Percentiles rank a stretch among this genome's conserved stretches.
Evolutionary conservation across 371 early-diverging fungal species (phyloP).

Genomic region (Mucor ambiguus): DNA sequence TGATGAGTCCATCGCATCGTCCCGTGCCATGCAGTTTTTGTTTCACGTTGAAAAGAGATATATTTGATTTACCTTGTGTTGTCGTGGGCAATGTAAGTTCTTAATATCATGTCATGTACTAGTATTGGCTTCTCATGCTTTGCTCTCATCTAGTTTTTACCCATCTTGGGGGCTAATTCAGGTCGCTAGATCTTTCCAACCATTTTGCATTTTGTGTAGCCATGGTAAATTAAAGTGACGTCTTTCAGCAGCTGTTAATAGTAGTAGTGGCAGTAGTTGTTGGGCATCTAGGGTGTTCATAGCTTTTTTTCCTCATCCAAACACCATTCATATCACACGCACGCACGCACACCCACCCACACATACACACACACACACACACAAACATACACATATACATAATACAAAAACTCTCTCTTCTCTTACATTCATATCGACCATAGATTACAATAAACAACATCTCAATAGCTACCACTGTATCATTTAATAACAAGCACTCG

Average conservation of each 20-base stretch:
- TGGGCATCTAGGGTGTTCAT: not conserved
- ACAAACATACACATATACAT: not conserved
- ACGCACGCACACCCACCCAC: not conserved
- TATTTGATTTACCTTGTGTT: slow-evolving; percentile 86
- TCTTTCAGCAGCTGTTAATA: not conserved
- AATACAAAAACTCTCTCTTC: not conserved
- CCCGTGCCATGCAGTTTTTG: slow-evolving; percentile 81
- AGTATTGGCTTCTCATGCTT: not conserved
- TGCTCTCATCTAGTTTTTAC: slow-evolving; percentile 11
- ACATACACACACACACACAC: not conserved
- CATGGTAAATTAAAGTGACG: slow-evolving; percentile 4
- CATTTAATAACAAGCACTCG: not conserved
- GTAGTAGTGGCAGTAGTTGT: too few species aligned
- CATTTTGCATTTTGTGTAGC: not conserved
- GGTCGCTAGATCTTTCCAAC: not conserved
- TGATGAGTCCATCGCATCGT: slow-evolving; percentile 63
- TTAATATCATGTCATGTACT: not conserved
- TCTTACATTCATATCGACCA: not conserved
- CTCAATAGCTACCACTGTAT: not conserved
- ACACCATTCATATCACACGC: slow-evolving; percentile 1
- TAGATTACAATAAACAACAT: not conserved
- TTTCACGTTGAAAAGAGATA: slow-evolving; percentile 85
- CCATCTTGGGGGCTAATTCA: slow-evolving; percentile 14
- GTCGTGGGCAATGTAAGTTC: slow-evolving; percentile 66
- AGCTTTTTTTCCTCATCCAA: slow-evolving; percentile 4